Base-by-base conservation (phyloP, 192 early-diverging fungal species). In the Umbelopsis vinacea region DNA sequence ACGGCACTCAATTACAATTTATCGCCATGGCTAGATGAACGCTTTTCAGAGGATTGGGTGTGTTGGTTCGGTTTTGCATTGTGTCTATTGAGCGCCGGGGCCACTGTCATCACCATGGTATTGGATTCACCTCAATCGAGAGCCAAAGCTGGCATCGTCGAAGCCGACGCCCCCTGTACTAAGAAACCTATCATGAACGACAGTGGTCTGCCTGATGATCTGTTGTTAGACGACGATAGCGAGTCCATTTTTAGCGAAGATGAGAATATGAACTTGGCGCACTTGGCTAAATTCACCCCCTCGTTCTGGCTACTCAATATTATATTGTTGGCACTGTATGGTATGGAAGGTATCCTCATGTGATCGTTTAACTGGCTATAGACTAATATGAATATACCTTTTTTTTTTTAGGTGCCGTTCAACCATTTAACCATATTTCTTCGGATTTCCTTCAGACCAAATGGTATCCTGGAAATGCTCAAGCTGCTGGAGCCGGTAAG, bases 371-470 rank as follows among this genome's bases (percentile, higher is more conserved):
- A 7, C 11, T 1, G 0, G 11, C 40, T 12, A 11, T 43, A 12
- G 8, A 12, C 40, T 1, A 6, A 43, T 11, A 11, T 43, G 11
- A 6, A 40, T 40, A 40, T 40, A n/a, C n/a, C n/a, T n/a, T n/a
- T n/a, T n/a, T n/a, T 7, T 4, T 43, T 12, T 7, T 37, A 63
- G 86, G 87, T 55, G 77, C 88, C 1, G 76, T 83, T 4, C 78
- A 86, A 6, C 88, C 90, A 1, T 91, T 91, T 70, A 88, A 82
- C 67, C 89, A 90, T 67, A 83, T 91, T 77, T 83, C 81, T 70
- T 89, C 66, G 66, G 84, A 81, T 89, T 84, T 91, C 52, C 82
- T 89, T 22, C 88, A 89, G 69, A 82, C 82, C 67, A 90, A 89
- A 67, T 91, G 88, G 87, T 87, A 85, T 53, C 57, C 46, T 9